Evolutionary conservation across 2,329 filamentous ascomycete species (phyloP), one percentile per base, ranked within the genome.

Genomic region (Arthrobotrys sinensis): DNA sequence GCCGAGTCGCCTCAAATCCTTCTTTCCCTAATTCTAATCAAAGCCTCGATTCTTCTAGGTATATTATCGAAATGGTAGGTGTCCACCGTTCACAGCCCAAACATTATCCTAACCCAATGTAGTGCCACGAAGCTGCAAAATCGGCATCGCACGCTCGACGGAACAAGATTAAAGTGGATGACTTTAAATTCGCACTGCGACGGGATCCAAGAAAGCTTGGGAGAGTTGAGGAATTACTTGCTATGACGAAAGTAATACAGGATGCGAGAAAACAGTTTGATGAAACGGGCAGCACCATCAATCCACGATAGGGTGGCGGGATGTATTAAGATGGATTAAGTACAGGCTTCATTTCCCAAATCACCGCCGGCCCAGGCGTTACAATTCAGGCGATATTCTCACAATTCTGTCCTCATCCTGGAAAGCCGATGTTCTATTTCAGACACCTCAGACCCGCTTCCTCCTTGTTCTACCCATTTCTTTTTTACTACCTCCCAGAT

Each of bases 81-180:
- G 6, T 19, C 21, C 45, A 40, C 14, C 55, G 12, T 14, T 46
- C 19, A 36, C 6, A 12, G 7, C 11, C 10, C 8, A 24, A 24
- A 38, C 14, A 21, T 6, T 24, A 2, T 28, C n/a, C 65, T 57
- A 14, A 57, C 8, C 28, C 0, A 19, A 7, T 32, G 32, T 19
- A 81, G 81, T 82, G 81, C 45, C 81, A 82, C 86, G 91, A 93
- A 83, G 95, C 96, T 3, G 93, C 94, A 3, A 90, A 93, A 52
- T 91, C 91, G 66, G 96, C 96, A 0, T 91, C 93, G 84, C 93
- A 97, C 85, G 91, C 92, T 1, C 92, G 94, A 0, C 92, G 96
- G 1, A 93, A 97, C 82, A 99, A 99, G 86, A 94, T 99, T 85
- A 99, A 99, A 85, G 93, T 97, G 82, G 95, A 97, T 83, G 96